These are phyloP conservation scores for Ceratocystis ficicola DNA, from an alignment of 2,329 filamentous ascomycete species.

Conservation along the genomic window DNA sequence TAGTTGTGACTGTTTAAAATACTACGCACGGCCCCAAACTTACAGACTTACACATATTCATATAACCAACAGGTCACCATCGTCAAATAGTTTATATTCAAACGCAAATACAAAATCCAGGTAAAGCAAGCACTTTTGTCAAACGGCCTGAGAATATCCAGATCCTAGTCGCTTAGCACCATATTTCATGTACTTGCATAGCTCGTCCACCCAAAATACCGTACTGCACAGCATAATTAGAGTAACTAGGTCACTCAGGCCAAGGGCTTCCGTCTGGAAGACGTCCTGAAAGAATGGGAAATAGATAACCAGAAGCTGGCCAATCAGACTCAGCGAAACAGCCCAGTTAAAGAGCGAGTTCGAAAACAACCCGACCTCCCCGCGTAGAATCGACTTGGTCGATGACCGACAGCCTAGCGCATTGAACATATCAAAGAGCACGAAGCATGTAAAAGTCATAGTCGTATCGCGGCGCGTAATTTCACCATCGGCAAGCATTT, in stretches of 20 bases:
- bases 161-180: slow-evolving; percentile 44
- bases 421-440: slow-evolving; percentile 99
- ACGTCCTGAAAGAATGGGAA: slow-evolving; percentile 85
- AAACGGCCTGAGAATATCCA: slow-evolving; percentile 36
- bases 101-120: slow-evolving; percentile 11
- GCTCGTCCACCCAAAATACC: slow-evolving; percentile 93
- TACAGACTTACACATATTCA: neutral
- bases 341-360: slow-evolving; percentile 97
- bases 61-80: neutral
- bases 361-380: slow-evolving; percentile 69
- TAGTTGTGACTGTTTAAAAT: neutral
- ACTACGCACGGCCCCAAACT: neutral
- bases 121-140: slow-evolving; percentile 10
- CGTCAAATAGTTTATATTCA: slow-evolving; percentile 10
- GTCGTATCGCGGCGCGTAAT: slow-evolving; percentile 92
- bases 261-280: slow-evolving; percentile 86
- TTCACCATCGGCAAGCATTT: slow-evolving; percentile 72
- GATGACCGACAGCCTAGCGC: slow-evolving; percentile 86
- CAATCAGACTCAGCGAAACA: slow-evolving; percentile 69
- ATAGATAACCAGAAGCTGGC: slow-evolving; percentile 86
- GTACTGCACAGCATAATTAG: slow-evolving; percentile 67
- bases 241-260: slow-evolving; percentile 58
- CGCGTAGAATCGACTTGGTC: slow-evolving; percentile 73
- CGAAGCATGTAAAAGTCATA: slow-evolving; percentile 98
- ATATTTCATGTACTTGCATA: slow-evolving; percentile 64